phyloP scores from a whole-genome alignment of 177 flowering plant species.

The Tripterygium wilfordii region DNA sequence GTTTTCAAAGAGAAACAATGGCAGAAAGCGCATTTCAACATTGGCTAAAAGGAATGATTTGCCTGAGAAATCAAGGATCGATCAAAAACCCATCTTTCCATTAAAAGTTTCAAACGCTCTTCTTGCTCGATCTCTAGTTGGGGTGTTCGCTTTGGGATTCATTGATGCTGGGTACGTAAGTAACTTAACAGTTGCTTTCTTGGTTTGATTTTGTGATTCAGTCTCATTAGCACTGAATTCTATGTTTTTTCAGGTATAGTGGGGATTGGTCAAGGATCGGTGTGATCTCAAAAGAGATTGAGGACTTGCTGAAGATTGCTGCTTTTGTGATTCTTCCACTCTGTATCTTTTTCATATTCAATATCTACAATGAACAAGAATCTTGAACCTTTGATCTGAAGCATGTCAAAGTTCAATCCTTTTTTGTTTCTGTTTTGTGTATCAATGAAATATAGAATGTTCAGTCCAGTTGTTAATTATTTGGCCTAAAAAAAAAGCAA shows the following conservation, averaged over 20 bases:
- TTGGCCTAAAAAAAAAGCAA: too few species aligned
- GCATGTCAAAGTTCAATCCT: too few species aligned
- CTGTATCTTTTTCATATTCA: constrained; percentile 48
- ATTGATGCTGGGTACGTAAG: constrained; percentile 29
- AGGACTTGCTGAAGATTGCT: constrained; percentile 59
- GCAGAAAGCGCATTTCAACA: constrained; percentile 9
- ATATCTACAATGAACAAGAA: constrained; percentile 22
- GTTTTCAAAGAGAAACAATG: constrained; percentile 8
- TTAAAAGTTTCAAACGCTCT: constrained; percentile 13
- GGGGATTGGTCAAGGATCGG: constrained; percentile 96
- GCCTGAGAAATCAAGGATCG: background rate
- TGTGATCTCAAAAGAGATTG: constrained; percentile 61
- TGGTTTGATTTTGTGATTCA: background rate
- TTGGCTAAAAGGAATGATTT: constrained; percentile 15
- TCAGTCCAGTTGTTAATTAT: too few species aligned
- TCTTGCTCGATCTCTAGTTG: constrained; percentile 17
- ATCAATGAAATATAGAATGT: too few species aligned
- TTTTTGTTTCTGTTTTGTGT: too few species aligned
- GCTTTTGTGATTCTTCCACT: constrained; percentile 68
- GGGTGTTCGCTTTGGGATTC: constrained; percentile 25
- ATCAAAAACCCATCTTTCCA: constrained; percentile 10
- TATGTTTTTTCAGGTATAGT: constrained; percentile 61
- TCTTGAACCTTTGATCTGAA: constrained; percentile 14
- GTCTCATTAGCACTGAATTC: background rate
- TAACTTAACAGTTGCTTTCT: background rate